phyloP scores from a whole-genome alignment of 129 eudicot genomes.

The Solidago caesia region DNA sequence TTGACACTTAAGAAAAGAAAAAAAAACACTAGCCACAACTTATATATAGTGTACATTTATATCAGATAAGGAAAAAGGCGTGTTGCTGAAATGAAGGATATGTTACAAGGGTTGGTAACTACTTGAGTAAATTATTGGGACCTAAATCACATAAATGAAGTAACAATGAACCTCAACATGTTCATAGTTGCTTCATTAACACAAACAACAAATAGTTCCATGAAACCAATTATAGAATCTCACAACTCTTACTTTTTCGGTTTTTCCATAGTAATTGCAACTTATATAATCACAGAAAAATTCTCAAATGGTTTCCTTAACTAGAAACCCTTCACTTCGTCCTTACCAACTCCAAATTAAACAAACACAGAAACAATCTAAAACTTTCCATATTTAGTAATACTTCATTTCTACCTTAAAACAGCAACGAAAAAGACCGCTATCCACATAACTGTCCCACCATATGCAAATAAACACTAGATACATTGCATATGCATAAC shows the following conservation, averaged over 20 bases:
- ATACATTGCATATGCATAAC: neutral
- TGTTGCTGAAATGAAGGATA: neutral
- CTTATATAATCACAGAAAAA: neutral
- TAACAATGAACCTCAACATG: conserved; percentile 11
- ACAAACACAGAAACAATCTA: conserved; percentile 9
- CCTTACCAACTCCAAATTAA: neutral
- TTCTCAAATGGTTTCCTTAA: neutral
- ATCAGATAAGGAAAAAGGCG: neutral
- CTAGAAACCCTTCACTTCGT: neutral
- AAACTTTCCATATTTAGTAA: conserved; percentile 16
- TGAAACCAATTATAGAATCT: neutral
- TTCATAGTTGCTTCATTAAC: neutral
- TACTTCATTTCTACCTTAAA: conserved; percentile 6
- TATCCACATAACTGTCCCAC: conserved; percentile 3
- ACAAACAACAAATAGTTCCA: neutral
- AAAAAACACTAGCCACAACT: neutral
- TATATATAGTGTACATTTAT: neutral
- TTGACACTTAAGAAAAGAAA: neutral
- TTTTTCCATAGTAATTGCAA: neutral
- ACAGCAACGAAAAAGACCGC: conserved; percentile 20
- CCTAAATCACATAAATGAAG: neutral
- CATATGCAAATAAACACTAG: neutral
- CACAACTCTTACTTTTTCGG: neutral
- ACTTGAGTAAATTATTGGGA: neutral
- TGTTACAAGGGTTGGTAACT: neutral